Evolutionary conservation across 1,139 yeast genomes (phyloP), one percentile per base, ranked within the genome.

Genomic region (Blastobotrys apis): DNA sequence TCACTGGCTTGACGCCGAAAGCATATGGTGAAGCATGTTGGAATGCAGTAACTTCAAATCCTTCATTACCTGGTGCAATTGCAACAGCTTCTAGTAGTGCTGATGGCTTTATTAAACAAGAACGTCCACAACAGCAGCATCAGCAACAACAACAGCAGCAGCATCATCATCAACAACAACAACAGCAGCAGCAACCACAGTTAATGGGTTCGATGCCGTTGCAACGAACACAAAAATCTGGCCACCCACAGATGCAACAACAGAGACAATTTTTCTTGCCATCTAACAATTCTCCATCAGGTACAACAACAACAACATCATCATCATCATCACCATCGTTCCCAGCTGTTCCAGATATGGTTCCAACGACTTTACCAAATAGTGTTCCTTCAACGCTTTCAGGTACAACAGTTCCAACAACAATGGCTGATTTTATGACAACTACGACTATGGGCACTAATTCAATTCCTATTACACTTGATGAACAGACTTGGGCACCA

Each of bases 1-100:
- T 86, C 47, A 84, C 94, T 13, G 90, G 92, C 1, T 73, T 85
- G 50, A 86, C 95, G 0, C 95, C 95, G 30, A 84, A 86, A 67
- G 83, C 86, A 5, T 86, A 86, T 57, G 95, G 95, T 42, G 95
- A 86, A 59, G 81, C 82, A 53, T 84, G 95, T 62, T 83, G 86
- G 77, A 85, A 81, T 54, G 82, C 70, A 51, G 72, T 83, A 54
- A 78, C 60, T 21, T 41, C 56, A 6, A 50, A 51, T 37, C 57
- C 58, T 17, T 44, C 38, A 26, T 42, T 46, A 19, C 59, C 55
- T 5, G 44, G 34, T 16, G 39, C 44, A 15, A 34, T 49, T 8
- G 44, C 45, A 9, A n/a, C n/a, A n/a, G 51, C 49, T 20, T 41
- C 46, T 13, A 46, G 44, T n/a, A 29, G 21, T 13, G 17, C 38